Evolutionary conservation across 2,329 filamentous ascomycete species (phyloP).

Genomic region (Dothidotthia symphoricarpi): DNA sequence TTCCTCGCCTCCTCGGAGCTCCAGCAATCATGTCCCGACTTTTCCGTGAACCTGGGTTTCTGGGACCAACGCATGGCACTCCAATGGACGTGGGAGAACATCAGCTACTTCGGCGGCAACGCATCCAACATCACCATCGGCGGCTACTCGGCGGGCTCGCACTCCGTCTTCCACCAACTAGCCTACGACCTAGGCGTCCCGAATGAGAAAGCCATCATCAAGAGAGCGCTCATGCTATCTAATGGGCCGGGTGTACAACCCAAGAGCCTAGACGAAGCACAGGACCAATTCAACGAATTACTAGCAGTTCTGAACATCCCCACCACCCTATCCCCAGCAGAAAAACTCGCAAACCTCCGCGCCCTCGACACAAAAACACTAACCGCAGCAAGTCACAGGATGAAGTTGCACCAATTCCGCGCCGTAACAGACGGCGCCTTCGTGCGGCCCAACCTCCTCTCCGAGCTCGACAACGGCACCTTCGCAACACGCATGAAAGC

Average conservation of each 20-base stretch:
- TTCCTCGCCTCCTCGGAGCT: constrained; percentile 55
- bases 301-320: constrained; percentile 49
- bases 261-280: constrained; percentile 48
- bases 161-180: constrained; percentile 58
- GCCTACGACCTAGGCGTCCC: constrained; percentile 56
- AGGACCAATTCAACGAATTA: constrained; percentile 55
- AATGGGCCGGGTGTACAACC: constrained; percentile 56
- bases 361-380: constrained; percentile 41
- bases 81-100: constrained; percentile 56
- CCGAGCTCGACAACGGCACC: constrained; percentile 49
- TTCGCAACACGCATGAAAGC: constrained; percentile 48
- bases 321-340: constrained; percentile 33
- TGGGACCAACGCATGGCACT: constrained; percentile 58
- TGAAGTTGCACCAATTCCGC: constrained; percentile 56
- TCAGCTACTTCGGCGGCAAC: constrained; percentile 54
- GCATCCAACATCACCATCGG: constrained; percentile 52
- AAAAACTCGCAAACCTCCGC: constrained; percentile 51
- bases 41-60: constrained; percentile 53
- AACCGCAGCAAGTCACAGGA: constrained; percentile 43
- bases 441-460: constrained; percentile 46
- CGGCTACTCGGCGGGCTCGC: constrained; percentile 58
- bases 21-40: constrained; percentile 34
- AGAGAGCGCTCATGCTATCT: constrained; percentile 54
- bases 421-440: constrained; percentile 53
- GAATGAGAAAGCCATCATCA: constrained; percentile 49